A percentile compares a stretch with the other conserved stretches of the same genome.
phyloP scores from a whole-genome alignment of 768 basidiomycete species.

The Russula foetens region DNA sequence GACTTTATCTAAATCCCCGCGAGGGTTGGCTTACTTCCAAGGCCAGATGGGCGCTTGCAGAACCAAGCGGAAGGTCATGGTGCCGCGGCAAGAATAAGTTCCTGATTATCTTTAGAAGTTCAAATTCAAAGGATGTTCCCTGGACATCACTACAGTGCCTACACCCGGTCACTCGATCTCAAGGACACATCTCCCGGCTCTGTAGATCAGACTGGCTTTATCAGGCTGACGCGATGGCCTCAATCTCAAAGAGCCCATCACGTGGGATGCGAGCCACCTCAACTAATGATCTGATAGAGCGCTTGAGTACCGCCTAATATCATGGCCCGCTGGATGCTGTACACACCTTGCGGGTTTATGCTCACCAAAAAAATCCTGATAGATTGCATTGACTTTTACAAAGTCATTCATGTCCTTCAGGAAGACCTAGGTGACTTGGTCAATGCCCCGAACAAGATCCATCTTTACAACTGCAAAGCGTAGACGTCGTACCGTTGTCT shows the following conservation, averaged over 20 bases:
- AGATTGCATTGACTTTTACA: conserved; percentile 69
- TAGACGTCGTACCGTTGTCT: conserved; percentile 67
- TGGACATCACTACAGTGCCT: not conserved
- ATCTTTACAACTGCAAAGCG: not conserved
- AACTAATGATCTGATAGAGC: conserved; percentile 49
- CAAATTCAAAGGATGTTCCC: not conserved
- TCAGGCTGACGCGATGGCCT: conserved; percentile 59
- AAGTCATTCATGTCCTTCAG: conserved; percentile 93
- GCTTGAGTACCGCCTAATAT: not conserved
- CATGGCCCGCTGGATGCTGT: too few relatives aligned
- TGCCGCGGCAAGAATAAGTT: too few relatives aligned
- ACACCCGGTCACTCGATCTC: not conserved
- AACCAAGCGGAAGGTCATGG: too few relatives aligned
- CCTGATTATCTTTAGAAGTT: too few relatives aligned
- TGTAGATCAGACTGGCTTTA: not conserved
- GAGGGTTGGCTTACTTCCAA: too few relatives aligned
- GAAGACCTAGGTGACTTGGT: conserved; percentile 59
- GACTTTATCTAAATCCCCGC: too few relatives aligned
- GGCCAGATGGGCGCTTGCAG: too few relatives aligned
- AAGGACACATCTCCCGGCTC: not conserved
- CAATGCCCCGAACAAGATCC: not conserved
- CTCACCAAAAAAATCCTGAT: conserved; percentile 75
- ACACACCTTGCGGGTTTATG: conserved; percentile 77
- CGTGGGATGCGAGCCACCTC: conserved; percentile 86
- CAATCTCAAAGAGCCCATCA: conserved; percentile 89